Base-by-base conservation (phyloP, 352 stramenopile genomes). In the Halophytophthora polymorphica region DNA sequence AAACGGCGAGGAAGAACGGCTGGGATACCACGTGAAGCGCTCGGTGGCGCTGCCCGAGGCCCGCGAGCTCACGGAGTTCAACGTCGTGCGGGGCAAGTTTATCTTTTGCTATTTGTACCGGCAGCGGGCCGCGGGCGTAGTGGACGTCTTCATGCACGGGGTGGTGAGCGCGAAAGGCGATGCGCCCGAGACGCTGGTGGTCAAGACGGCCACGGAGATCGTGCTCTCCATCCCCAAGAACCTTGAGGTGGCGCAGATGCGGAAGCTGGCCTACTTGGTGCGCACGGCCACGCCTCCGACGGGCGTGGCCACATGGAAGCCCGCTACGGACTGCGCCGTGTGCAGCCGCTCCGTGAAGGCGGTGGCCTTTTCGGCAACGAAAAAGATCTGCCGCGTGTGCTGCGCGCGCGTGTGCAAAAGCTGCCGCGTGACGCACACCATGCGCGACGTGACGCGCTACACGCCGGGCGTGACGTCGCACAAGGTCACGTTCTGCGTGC, bases 21-120 rank as follows among this genome's bases (percentile, higher is more conserved):
- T 88, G 5, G 73, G 77, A 6, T 88, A 71, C 53, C 77, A 85
- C 22, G 57, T 88, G 15, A 70, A 82, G 33, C 77, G 84, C 57
- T 84, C 66, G n/a, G 58, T 87, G 11, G 53, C 71, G 21, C 76
- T 87, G 38, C 56, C 55, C 2, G 56, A 76, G 19, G 64, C 68
- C 17, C 58, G 56, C 4, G 31, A 66, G 21, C 50, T 80, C 6
- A 56, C 53, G 0, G 60, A 66, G 6, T 59, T 56, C 53, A 52
- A 66, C 36, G 64, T 66, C 36, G 54, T 77, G 25, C 73, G 76
- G 7, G 73, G 64, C 14, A 73, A 75, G 57, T 45, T 85, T n/a
- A 85, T 73, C 6, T 66, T 82, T 33, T 81, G 71, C 39, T 75
- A 64, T 31, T 36, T 84, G 40, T 87, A 82, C 41, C 64, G 58